Percentiles rank a stretch among this genome's conserved stretches.
Conservation (phyloP, 2,329 filamentous ascomycete genomes). For the Neurospora sp. region DNA sequence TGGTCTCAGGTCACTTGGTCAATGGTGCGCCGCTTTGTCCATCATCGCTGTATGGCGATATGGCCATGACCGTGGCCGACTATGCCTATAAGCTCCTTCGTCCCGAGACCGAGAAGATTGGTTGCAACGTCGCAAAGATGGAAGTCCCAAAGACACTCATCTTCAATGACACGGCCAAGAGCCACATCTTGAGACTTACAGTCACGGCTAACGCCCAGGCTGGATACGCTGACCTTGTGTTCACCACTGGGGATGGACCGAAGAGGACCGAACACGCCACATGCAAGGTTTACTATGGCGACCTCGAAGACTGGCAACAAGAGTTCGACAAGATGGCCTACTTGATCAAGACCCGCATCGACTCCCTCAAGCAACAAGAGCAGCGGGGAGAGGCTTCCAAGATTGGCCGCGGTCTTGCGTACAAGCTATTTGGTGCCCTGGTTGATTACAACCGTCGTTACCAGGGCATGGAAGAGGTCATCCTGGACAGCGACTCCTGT, state of each 20-base stretch:
- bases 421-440: conserved; percentile 55
- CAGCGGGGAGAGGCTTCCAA: conserved; percentile 58
- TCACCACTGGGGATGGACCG: conserved; percentile 49
- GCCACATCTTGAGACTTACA: conserved; percentile 51
- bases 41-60: conserved; percentile 42
- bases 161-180: conserved; percentile 32
- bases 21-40: conserved; percentile 31
- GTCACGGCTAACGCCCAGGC: conserved; percentile 48
- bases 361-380: conserved; percentile 49
- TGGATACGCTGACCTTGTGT: conserved; percentile 45
- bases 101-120: conserved; percentile 44
- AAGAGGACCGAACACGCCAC: conserved; percentile 50
- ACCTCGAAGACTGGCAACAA: conserved; percentile 47
- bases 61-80: conserved; percentile 46
- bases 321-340: conserved; percentile 61
- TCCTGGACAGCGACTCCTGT: conserved; percentile 36
- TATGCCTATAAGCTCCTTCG: conserved; percentile 57
- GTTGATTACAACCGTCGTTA: conserved; percentile 47
- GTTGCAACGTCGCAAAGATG: conserved; percentile 56
- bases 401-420: conserved; percentile 64
- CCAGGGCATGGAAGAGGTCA: conserved; percentile 48
- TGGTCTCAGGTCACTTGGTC: conserved; percentile 52
- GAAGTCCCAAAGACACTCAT: conserved; percentile 64
- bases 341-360: conserved; percentile 54
- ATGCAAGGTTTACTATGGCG: conserved; percentile 52